Evolutionary conservation across 148 eudicot species (phyloP).

Genomic region (Rheum nobile): DNA sequence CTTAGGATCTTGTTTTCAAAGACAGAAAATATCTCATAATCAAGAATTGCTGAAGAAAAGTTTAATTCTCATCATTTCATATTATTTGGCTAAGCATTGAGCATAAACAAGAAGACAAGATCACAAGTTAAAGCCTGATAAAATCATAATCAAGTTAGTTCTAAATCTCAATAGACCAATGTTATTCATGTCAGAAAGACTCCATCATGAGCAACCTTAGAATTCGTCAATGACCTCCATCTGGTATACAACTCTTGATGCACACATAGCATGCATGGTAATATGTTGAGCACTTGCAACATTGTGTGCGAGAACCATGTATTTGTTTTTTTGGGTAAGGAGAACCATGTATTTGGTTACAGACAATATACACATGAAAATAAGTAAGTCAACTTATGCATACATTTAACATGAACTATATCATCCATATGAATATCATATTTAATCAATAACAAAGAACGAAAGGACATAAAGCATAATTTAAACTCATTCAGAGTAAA

Average conservation of each 20-base stretch:
- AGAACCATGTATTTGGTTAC: constrained; percentile 99
- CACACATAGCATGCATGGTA: constrained; percentile 99
- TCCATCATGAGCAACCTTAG: constrained; percentile 1
- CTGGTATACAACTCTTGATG: constrained; percentile 92
- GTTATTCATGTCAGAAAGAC: neutral
- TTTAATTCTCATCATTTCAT: neutral
- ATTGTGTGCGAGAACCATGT: constrained; percentile 98
- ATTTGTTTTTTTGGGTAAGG: no score
- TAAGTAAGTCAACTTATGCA: neutral
- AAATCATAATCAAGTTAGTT: neutral
- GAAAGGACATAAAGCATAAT: neutral
- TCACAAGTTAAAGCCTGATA: neutral
- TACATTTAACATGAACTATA: neutral
- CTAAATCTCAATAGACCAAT: neutral
- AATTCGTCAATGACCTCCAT: constrained; percentile 69
- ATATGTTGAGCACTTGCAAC: constrained; percentile 92
- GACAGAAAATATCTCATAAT: neutral
- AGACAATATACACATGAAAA: constrained; percentile 78
- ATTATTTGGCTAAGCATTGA: neutral
- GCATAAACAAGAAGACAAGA: constrained; percentile 4
- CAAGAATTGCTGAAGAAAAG: neutral
- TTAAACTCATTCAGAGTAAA: no score
- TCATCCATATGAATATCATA: neutral
- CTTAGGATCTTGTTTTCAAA: neutral
- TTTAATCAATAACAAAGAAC: neutral